These are phyloP conservation scores for Leccinum angustisporum DNA, from an alignment of 1,284 basidiomycete species.

Conservation along the genomic window DNA sequence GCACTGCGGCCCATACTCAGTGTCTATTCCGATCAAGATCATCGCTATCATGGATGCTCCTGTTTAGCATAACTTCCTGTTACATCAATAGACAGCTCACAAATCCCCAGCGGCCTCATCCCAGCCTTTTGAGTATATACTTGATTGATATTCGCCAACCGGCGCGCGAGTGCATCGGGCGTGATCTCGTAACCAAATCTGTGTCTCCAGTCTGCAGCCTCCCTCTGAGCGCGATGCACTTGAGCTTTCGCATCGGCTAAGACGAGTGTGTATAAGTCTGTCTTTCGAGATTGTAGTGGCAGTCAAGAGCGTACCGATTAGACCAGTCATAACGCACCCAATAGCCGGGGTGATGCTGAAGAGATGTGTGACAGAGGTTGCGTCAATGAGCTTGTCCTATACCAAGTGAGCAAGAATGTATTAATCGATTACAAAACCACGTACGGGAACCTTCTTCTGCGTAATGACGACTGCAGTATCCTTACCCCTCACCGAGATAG, in stretches of 20 bases:
- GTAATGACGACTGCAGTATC: slow-evolving; percentile 96
- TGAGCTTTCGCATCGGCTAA: slow-evolving; percentile 84
- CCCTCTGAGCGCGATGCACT: slow-evolving; percentile 83
- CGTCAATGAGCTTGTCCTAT: slow-evolving; percentile 97
- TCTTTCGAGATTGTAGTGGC: slow-evolving; percentile 1
- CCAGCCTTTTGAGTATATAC: slow-evolving; percentile 97
- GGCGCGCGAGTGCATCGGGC: slow-evolving; percentile 89
- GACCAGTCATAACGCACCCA: slow-evolving; percentile 96
- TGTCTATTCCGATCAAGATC: slow-evolving; percentile 94
- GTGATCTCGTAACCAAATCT: slow-evolving; percentile 99
- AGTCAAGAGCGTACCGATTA: slow-evolving; percentile 62
- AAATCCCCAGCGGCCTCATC: slow-evolving; percentile 96
- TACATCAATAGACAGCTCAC: slow-evolving; percentile 46
- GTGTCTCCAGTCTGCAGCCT: slow-evolving; percentile 95
- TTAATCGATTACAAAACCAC: neutral
- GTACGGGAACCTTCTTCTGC: slow-evolving; percentile 96
- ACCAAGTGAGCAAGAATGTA: slow-evolving; percentile 11
- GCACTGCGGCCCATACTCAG: slow-evolving; percentile 88
- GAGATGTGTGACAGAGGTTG: slow-evolving; percentile 92
- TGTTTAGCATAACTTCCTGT: slow-evolving; percentile 4
- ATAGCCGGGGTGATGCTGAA: slow-evolving; percentile 97
- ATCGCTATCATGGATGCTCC: slow-evolving; percentile 61
- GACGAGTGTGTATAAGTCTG: slow-evolving; percentile 48
- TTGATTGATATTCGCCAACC: slow-evolving; percentile 98
- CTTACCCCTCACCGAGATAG: slow-evolving; percentile 90